phyloP scores from a whole-genome alignment of 2,329 filamentous ascomycete species.

The Dactylonectria macrodidyma region DNA sequence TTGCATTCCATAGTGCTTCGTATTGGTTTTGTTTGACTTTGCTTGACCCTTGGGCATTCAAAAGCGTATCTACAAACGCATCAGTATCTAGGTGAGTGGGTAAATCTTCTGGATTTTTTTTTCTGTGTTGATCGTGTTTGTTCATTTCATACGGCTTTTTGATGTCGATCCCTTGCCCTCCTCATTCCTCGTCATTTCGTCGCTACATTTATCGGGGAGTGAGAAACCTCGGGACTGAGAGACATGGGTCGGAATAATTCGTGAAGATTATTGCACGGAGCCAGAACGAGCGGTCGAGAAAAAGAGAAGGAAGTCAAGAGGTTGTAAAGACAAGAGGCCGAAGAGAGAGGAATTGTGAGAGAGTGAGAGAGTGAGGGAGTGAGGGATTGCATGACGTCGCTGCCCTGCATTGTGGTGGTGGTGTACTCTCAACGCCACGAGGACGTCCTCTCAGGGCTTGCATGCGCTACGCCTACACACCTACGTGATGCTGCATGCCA shows the following conservation, averaged over 20 bases:
- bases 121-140: not conserved
- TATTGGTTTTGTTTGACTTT: constrained; percentile 4
- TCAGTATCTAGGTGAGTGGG: constrained; percentile 17
- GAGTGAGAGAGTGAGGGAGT: not conserved
- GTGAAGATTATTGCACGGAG: not conserved
- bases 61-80: not conserved
- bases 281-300: constrained; percentile 14
- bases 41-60: not conserved
- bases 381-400: constrained; percentile 20
- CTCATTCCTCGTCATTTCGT: constrained; percentile 6
- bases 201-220: constrained; percentile 4
- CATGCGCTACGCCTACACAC: constrained; percentile 1
- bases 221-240: constrained; percentile 8
- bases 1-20: constrained; percentile 15
- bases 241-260: constrained; percentile 14
- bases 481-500: too few relatives aligned
- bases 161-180: constrained; percentile 1
- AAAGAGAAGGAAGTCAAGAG: not conserved
- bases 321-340: not conserved
- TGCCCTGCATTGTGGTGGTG: constrained; percentile 21
- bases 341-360: not conserved
- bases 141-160: not conserved
- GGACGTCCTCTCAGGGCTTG: not conserved
- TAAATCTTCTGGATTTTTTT: constrained; percentile 13
- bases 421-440: constrained; percentile 17